These are phyloP conservation scores for Carex scoparia DNA, from an alignment of 176 grass and related monocot genomes.

Conservation along the genomic window DNA sequence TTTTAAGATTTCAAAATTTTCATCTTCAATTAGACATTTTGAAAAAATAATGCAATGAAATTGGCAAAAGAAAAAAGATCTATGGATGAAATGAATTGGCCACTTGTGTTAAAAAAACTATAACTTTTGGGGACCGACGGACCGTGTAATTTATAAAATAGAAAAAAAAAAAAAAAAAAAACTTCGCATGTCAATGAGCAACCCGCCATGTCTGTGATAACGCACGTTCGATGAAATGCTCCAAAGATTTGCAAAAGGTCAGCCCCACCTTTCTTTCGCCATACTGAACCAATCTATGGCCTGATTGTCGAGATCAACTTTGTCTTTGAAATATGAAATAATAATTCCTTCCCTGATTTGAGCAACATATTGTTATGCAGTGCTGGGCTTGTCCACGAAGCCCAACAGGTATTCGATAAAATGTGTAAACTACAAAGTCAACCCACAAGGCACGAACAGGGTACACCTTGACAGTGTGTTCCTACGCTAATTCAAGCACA, in stretches of 20 bases:
- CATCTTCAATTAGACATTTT: too few relatives aligned
- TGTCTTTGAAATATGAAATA: background rate
- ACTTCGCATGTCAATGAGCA: too few relatives aligned
- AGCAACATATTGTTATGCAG: background rate
- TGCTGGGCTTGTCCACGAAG: background rate
- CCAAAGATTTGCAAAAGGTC: background rate
- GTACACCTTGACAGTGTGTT: background rate
- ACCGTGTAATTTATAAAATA: too few relatives aligned
- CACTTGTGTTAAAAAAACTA: too few relatives aligned
- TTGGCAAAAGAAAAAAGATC: too few relatives aligned
- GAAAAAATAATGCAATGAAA: too few relatives aligned
- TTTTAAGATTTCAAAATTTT: too few relatives aligned
- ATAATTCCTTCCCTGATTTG: background rate
- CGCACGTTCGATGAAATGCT: too few relatives aligned
- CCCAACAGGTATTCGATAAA: background rate
- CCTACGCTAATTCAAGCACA: background rate
- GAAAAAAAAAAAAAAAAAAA: too few relatives aligned
- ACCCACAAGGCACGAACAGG: background rate
- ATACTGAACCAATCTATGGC: background rate
- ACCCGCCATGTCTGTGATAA: too few relatives aligned
- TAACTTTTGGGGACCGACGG: too few relatives aligned
- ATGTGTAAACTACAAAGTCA: background rate
- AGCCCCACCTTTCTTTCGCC: background rate
- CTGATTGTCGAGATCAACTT: background rate
- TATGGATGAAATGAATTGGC: too few relatives aligned